phyloP scores from a whole-genome alignment of 1,284 basidiomycete genomes.

The Apiotrichum veenhuisii region DNA sequence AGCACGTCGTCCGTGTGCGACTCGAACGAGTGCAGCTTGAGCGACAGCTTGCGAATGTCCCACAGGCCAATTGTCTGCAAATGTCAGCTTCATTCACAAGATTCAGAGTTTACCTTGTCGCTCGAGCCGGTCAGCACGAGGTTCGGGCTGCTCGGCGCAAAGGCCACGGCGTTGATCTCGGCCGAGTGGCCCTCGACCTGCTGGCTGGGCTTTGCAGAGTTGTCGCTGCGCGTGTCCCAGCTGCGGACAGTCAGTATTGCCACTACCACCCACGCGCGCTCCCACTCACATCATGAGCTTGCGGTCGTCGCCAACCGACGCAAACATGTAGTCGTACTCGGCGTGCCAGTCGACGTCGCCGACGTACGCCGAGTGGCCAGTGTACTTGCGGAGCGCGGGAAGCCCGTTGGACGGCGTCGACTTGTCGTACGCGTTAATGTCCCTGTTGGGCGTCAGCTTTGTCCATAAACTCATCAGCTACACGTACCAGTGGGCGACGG shows the following conservation, averaged over 20 bases:
- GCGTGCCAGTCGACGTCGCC: slow-evolving; percentile 97
- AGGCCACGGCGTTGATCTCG: slow-evolving; percentile 88
- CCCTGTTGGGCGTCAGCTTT: slow-evolving; percentile 69
- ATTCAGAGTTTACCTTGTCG: slow-evolving; percentile 58
- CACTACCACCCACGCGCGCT: too few species aligned
- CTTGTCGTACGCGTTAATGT: slow-evolving; percentile 85
- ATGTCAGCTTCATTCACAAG: neutral
- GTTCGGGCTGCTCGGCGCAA: slow-evolving; percentile 76
- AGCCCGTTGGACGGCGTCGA: slow-evolving; percentile 60
- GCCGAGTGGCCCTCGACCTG: slow-evolving; percentile 81
- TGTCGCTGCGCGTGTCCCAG: slow-evolving; percentile 80
- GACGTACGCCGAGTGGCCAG: slow-evolving; percentile 83
- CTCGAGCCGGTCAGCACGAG: slow-evolving; percentile 90
- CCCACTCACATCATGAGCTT: slow-evolving; percentile 78
- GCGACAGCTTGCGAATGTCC: slow-evolving; percentile 77
- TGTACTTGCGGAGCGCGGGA: slow-evolving; percentile 76
- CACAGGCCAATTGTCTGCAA: slow-evolving; percentile 78
- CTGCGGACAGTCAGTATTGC: slow-evolving; percentile 51
- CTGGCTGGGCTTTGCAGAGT: slow-evolving; percentile 62
- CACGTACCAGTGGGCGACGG: slow-evolving; percentile 85
- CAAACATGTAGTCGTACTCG: slow-evolving; percentile 78
- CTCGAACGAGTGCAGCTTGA: slow-evolving; percentile 85
- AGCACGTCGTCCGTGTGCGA: slow-evolving; percentile 93
- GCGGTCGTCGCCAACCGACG: slow-evolving; percentile 95
- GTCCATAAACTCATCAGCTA: slow-evolving; percentile 61